A percentile compares a stretch with the other conserved stretches of the same genome.
phyloP scores from a whole-genome alignment of 805 yeast species.

The Ogataea ramenticola region DNA sequence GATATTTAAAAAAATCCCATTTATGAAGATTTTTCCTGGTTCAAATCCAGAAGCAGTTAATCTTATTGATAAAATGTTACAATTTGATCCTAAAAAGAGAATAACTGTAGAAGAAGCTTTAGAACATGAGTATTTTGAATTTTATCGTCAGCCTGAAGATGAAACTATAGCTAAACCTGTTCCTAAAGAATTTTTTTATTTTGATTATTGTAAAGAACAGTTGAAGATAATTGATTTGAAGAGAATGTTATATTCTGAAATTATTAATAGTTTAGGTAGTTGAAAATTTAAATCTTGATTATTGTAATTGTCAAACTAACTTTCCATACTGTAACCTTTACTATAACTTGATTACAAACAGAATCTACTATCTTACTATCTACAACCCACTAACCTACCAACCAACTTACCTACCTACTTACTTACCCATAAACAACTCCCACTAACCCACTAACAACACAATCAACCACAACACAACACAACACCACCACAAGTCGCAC shows the following conservation, averaged over 20 bases:
- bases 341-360: too few relatives aligned
- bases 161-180: slow-evolving; percentile 83
- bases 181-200: slow-evolving; percentile 82
- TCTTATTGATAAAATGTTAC: slow-evolving; percentile 61
- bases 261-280: too few relatives aligned
- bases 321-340: too few relatives aligned
- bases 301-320: too few relatives aligned
- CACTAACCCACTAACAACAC: too few relatives aligned
- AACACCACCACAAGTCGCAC: too few relatives aligned
- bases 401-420: too few relatives aligned
- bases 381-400: too few relatives aligned
- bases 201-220: slow-evolving; percentile 78
- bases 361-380: too few relatives aligned
- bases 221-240: slow-evolving; percentile 72
- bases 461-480: too few relatives aligned
- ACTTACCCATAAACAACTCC: too few relatives aligned
- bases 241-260: slow-evolving; percentile 71
- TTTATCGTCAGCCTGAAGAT: slow-evolving; percentile 71
- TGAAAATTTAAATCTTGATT: too few relatives aligned
- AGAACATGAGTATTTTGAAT: slow-evolving; percentile 65
- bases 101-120: slow-evolving; percentile 79
- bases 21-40: slow-evolving; percentile 41
- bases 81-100: slow-evolving; percentile 76
- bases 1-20: slow-evolving; percentile 48
- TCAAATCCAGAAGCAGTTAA: slow-evolving; percentile 48